Evolutionary conservation across 257 asterid genomes (phyloP).

Genomic region (Paulownia fortunei): DNA sequence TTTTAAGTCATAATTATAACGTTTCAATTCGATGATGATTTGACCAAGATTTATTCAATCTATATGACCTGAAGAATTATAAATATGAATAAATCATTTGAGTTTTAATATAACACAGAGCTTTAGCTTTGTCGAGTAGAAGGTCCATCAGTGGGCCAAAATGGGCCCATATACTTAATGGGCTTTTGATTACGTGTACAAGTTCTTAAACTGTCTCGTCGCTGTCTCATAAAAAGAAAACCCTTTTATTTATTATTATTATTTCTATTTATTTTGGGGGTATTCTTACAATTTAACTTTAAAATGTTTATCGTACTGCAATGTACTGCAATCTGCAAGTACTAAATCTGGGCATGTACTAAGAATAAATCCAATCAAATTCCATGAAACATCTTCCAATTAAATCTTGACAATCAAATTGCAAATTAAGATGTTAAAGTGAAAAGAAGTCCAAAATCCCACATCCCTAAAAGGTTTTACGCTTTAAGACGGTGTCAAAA

Average conservation of each 20-base stretch:
- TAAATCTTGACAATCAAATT: not conserved
- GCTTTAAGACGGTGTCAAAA: too few species aligned
- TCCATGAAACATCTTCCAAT: not conserved
- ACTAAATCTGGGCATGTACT: not conserved
- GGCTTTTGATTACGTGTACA: not conserved
- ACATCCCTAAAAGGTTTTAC: too few species aligned
- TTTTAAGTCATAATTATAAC: too few species aligned
- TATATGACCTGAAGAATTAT: too few species aligned
- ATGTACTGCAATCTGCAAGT: not conserved
- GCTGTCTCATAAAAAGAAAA: too few species aligned
- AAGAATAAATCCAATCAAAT: not conserved
- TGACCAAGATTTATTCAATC: too few species aligned
- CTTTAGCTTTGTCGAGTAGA: too few species aligned
- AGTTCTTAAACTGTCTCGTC: not conserved
- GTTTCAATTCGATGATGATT: too few species aligned
- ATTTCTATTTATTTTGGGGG: not conserved
- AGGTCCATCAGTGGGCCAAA: not conserved
- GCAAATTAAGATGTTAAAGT: not conserved
- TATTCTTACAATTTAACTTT: not conserved
- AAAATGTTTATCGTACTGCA: slow-evolving; percentile 21
- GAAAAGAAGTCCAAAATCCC: too few species aligned
- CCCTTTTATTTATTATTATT: not conserved
- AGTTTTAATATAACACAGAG: too few species aligned
- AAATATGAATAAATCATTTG: too few species aligned
- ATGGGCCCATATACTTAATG: not conserved